phyloP scores from a whole-genome alignment of 768 basidiomycete genomes.

The Kwoniella newhampshirensis region DNA sequence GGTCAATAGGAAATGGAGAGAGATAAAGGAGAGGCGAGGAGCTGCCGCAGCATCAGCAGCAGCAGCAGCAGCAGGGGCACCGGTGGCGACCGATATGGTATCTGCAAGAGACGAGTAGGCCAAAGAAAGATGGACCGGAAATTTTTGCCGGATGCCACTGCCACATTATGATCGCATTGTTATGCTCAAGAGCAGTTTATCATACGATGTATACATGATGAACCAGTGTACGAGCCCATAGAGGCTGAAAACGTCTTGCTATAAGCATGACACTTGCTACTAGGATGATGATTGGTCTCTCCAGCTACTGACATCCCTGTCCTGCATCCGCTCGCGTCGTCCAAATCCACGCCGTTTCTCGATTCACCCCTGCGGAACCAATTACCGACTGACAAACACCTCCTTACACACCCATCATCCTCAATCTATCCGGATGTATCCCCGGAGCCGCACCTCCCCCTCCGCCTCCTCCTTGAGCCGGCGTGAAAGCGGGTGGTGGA shows the following conservation, averaged over 20 bases:
- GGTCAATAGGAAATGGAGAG: conserved; percentile 75
- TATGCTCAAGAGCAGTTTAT: too few relatives aligned
- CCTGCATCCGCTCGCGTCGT: not conserved
- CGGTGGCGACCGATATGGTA: too few relatives aligned
- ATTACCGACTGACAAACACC: too few relatives aligned
- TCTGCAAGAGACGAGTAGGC: too few relatives aligned
- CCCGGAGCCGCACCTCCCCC: conserved; percentile 28
- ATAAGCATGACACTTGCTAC: too few relatives aligned
- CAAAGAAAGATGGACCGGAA: too few relatives aligned
- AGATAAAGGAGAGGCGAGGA: conserved; percentile 51
- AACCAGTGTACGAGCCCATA: too few relatives aligned
- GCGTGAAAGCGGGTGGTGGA: conserved; percentile 23
- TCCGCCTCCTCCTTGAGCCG: conserved; percentile 2
- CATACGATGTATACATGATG: too few relatives aligned
- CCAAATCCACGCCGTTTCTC: not conserved
- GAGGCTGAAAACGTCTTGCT: too few relatives aligned
- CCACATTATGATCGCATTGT: too few relatives aligned
- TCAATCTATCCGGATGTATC: conserved; percentile 50
- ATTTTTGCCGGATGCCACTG: too few relatives aligned
- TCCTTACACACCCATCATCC: conserved; percentile 51
- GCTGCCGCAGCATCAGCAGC: not conserved
- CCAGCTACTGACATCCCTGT: not conserved
- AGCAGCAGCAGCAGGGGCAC: not conserved
- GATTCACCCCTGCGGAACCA: too few relatives aligned
- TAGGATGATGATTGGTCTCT: not conserved